Evolutionary conservation across 2,329 filamentous ascomycete genomes (phyloP).

Genomic region (Dothidotthia symphoricarpi): DNA sequence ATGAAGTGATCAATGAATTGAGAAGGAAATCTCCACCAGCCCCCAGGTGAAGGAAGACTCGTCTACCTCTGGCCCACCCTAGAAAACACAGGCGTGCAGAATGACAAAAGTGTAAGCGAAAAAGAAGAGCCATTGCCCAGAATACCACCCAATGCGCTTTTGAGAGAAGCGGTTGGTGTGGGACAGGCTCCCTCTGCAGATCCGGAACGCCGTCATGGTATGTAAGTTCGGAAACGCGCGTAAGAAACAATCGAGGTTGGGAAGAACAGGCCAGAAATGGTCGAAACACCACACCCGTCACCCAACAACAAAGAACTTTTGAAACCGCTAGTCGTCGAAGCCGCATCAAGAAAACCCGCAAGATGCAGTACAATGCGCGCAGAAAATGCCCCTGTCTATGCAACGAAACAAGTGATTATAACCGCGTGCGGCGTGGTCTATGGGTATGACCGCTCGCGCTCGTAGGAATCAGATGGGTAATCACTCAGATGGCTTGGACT

Average conservation of each 20-base stretch:
- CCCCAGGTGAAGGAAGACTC: conserved; percentile 6
- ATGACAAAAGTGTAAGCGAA: conserved; percentile 9
- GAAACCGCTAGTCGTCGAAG: conserved; percentile 16
- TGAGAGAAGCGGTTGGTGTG: conserved; percentile 21
- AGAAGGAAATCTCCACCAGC: conserved; percentile 2
- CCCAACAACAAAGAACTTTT: conserved; percentile 31
- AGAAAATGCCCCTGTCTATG: conserved; percentile 43
- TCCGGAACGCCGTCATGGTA: conserved; percentile 30
- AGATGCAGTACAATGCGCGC: conserved; percentile 43
- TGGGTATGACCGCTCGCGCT: conserved; percentile 38
- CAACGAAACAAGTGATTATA: conserved; percentile 43
- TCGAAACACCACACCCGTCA: conserved; percentile 15
- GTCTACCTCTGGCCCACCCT: conserved; percentile 10
- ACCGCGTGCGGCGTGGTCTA: conserved; percentile 39
- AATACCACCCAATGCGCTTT: conserved; percentile 19
- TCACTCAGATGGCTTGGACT: conserved; percentile 41
- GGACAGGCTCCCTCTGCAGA: conserved; percentile 15
- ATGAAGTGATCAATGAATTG: conserved; percentile 6
- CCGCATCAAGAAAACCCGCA: conserved; percentile 28
- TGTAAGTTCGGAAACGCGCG: conserved; percentile 11
- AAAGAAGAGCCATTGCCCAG: conserved; percentile 12
- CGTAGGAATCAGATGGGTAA: conserved; percentile 33
- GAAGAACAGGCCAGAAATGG: conserved; percentile 13
- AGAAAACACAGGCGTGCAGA: conserved; percentile 16
- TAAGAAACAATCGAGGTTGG: conserved; percentile 10